These are phyloP conservation scores for Solanum appendiculatum DNA, from an alignment of 257 asterid species.

Conservation along the genomic window DNA sequence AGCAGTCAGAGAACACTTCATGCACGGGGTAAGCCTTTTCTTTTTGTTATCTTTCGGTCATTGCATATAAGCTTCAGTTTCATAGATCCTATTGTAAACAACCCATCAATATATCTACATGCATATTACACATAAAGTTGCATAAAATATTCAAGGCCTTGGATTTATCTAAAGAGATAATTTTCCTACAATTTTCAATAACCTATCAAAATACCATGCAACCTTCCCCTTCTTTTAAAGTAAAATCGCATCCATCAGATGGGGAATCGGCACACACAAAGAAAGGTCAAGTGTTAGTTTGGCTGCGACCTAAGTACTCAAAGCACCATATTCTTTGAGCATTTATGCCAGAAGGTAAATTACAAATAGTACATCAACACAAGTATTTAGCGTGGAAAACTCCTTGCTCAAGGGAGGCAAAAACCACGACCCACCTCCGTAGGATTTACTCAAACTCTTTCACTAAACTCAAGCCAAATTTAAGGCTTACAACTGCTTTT, in stretches of 20 bases:
- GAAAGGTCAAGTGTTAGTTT: neutral
- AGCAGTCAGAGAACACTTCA: neutral
- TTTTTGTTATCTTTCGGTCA: neutral
- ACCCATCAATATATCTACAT: neutral
- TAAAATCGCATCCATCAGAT: neutral
- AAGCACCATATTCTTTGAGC: neutral
- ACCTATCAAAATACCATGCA: neutral
- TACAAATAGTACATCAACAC: neutral
- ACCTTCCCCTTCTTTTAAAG: neutral
- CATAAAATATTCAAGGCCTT: neutral
- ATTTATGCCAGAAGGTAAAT: neutral
- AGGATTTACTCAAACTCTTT: neutral
- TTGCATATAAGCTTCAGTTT: neutral
- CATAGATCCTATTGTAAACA: neutral
- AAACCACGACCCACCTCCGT: neutral
- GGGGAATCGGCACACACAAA: neutral
- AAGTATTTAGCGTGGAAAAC: neutral
- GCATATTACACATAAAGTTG: neutral
- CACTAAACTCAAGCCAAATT: neutral
- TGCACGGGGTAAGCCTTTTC: neutral
- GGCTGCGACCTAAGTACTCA: neutral
- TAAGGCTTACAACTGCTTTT: neutral
- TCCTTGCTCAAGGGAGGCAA: neutral
- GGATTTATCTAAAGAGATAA: neutral
- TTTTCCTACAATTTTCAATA: neutral